A percentile compares a stretch with the other conserved stretches of the same genome.
phyloP scores from a whole-genome alignment of 1,284 basidiomycete genomes.

The Puccinia triticina region DNA sequence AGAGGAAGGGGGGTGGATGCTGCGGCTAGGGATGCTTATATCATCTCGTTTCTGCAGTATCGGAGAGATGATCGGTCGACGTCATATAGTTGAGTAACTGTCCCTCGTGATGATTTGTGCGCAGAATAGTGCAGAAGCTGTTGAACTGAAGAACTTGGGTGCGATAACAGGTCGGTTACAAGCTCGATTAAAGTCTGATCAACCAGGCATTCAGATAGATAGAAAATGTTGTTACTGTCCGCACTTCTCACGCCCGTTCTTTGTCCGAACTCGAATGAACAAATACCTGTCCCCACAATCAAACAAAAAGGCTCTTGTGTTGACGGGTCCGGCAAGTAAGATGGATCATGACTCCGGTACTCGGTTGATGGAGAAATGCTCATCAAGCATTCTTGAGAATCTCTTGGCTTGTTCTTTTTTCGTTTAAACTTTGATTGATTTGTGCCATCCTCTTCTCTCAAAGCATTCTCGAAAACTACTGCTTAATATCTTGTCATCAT shows the following conservation, averaged over 20 bases:
- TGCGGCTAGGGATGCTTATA: neutral
- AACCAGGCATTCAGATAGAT: neutral
- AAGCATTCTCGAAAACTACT: neutral
- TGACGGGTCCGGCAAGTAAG: neutral
- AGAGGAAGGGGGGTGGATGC: neutral
- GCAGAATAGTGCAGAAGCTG: neutral
- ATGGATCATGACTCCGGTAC: neutral
- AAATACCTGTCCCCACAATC: neutral
- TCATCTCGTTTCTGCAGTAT: conserved; percentile 12
- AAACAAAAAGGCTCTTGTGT: neutral
- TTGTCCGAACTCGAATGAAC: neutral
- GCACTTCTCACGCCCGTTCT: neutral
- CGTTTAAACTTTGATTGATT: neutral
- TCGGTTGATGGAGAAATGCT: no score
- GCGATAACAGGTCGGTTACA: conserved; percentile 43
- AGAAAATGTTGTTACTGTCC: conserved; percentile 3
- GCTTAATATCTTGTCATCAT: neutral
- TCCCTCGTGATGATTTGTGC: neutral
- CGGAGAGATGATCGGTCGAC: conserved; percentile 51
- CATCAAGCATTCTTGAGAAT: conserved; percentile 4
- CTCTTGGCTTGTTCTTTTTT: neutral
- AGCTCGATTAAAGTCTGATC: conserved; percentile 35
- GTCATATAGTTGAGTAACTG: conserved; percentile 43
- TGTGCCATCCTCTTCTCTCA: neutral
- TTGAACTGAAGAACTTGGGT: neutral